Evolutionary conservation across 2,329 filamentous ascomycete species (phyloP), one percentile per base, ranked within the genome.

Genomic region (Diaporthe sp.): DNA sequence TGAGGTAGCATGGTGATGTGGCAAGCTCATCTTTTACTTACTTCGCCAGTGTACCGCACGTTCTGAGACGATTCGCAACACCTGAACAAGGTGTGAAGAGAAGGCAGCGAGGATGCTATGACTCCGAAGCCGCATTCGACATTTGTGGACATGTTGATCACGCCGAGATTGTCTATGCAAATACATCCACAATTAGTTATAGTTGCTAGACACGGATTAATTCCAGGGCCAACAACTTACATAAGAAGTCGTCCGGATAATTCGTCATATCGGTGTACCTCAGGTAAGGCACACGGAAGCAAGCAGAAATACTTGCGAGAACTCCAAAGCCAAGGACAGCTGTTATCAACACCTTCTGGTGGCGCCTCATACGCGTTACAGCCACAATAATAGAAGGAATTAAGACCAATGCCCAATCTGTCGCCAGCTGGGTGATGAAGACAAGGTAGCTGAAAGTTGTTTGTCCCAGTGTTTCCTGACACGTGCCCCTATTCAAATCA

Each of bases 41-140:
- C 61, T 19, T 37, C 61, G 22, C 30, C 44, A 37, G 44, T 37
- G 32, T 27, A 66, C 42, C 22, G 47, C 6, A 32, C 30, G 30
- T 37, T 32, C 3, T 9, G 8, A 19, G 30, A 25, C 9, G 44
- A 35, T 13, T 51, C 42, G 32, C 30, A 37, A 37, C 61, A 66
- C 13, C 30, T 37, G 44, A 37, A 51, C 22, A 51, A 4, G 1
- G 1, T 66, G 61, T 19, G 30, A 13, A 66, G 44, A 27, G 44
- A 13, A 19, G 42, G 44, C 22, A 66, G 25, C 19, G 44, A 66
- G 30, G 44, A 66, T 13, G 30, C 61, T n/a, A 66, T 66, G 22
- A 51, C 44, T 37, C 61, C 61, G 6, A 66, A 30, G n/a, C 61
- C 61, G 44, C 61, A 66, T 51, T 66, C 61, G 30, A 66, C 27